Evolutionary conservation across 2,329 filamentous ascomycete species (phyloP).

Genomic region (Plenodomus biglobosus): DNA sequence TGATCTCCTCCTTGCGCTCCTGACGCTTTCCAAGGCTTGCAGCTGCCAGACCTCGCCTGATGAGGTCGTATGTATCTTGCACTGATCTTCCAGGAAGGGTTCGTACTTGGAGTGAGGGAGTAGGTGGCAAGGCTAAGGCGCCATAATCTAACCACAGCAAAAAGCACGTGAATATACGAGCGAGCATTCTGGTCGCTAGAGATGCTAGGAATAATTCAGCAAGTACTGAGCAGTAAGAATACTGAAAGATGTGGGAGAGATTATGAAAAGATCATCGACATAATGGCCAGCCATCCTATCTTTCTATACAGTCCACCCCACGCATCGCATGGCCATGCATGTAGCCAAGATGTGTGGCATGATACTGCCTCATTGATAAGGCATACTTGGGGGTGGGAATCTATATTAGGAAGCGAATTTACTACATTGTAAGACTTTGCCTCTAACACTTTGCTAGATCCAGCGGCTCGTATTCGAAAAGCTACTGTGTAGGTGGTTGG

Average conservation of each 20-base stretch:
- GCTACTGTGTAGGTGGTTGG: background rate
- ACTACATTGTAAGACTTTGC: slow-evolving; percentile 1
- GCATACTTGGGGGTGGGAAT: background rate
- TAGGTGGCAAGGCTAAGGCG: background rate
- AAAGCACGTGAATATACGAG: background rate
- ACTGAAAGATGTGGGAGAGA: too few species aligned
- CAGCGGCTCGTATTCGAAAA: background rate
- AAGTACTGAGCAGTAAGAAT: too few species aligned
- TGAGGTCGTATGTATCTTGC: slow-evolving; percentile 11
- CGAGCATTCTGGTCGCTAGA: too few species aligned
- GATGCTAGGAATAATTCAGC: too few species aligned
- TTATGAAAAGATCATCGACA: too few species aligned
- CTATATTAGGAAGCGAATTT: background rate
- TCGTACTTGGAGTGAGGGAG: slow-evolving; percentile 2
- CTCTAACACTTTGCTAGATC: slow-evolving; percentile 1
- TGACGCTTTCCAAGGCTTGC: slow-evolving; percentile 10
- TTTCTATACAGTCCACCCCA: background rate
- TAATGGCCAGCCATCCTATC: too few species aligned
- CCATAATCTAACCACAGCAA: background rate
- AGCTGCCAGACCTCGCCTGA: slow-evolving; percentile 12
- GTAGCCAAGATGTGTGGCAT: background rate
- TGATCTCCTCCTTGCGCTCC: slow-evolving; percentile 11
- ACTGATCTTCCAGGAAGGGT: slow-evolving; percentile 13
- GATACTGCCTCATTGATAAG: background rate
- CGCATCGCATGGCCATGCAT: background rate